Base-by-base conservation (phyloP, 148 eudicot genomes). In the Chenopodium album region DNA sequence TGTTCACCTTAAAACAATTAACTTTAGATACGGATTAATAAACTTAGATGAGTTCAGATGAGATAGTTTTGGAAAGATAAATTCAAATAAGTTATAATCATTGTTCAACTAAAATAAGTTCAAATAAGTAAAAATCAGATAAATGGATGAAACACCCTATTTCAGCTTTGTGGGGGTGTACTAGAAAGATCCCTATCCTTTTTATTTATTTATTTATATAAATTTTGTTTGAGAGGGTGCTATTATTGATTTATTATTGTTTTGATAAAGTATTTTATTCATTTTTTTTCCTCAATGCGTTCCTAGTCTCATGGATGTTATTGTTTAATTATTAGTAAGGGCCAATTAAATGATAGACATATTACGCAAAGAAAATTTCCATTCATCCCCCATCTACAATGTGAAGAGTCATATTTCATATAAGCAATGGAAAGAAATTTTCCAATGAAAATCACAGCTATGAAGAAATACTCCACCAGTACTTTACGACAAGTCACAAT, bases 391-490 rank as follows among this genome's bases (percentile, higher is more conserved):
- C 47, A 28, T 75, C 50, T 70, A 31, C 71, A 5, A 62, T 20
- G 2, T 73, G 60, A 65, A 64, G 73, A 65, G 83, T 66, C 83
- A 64, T 0, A 64, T 29, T 78, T 50, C 83, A 64, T 0, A 64
- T 29, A 41, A 46, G 44, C 50, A 34, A 79, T n/a, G 17, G 34
- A 19, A 16, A 5, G 82, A 79, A 71, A 72, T 9, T 2, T 71
- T 71, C 81, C 71, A 34, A 32, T 71, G 69, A 79, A 79, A 79
- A 71, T 50, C 59, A 71, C 82, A 71, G 56, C 75, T 78, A 76
- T n/a, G n/a, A 47, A 52, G 47, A 72, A 22, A 17, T 71, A n/a
- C 29, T 9, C 16, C 29, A 20, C 64, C 71, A 37, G 19, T 79
- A 79, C 59, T 63, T 31, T 28, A 44, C 14, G 75, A 70, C 31